phyloP scores from a whole-genome alignment of 2,329 filamentous ascomycete genomes.

The Curvularia verruculosa region DNA sequence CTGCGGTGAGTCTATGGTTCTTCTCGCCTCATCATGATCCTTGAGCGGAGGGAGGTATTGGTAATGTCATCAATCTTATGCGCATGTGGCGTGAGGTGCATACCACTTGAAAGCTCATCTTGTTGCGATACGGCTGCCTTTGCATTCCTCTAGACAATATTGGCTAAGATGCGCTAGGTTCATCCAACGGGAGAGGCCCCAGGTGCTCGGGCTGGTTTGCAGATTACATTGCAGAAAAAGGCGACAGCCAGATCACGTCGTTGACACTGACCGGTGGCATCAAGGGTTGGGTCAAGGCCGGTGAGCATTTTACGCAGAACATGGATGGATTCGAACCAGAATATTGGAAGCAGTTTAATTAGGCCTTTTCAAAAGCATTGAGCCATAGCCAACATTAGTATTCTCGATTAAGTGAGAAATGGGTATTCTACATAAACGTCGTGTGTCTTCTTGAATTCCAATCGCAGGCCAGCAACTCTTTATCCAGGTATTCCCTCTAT shows the following conservation, averaged over 20 bases:
- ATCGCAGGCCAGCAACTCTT: neutral
- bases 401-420: neutral
- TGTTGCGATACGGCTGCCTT: neutral
- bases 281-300: constrained; percentile 55
- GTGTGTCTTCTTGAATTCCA: neutral
- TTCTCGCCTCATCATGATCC: neutral
- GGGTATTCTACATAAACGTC: neutral
- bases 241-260: constrained; percentile 50
- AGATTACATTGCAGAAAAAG: constrained; percentile 42
- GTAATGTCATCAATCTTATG: constrained; percentile 12
- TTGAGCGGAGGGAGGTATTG: neutral
- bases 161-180: constrained; percentile 35
- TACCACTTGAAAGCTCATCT: constrained; percentile 11
- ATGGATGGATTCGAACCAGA: constrained; percentile 51
- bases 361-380: neutral
- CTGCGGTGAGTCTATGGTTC: constrained; percentile 46
- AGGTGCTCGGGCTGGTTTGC: constrained; percentile 48
- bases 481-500: neutral
- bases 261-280: constrained; percentile 53
- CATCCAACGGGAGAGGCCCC: constrained; percentile 43
- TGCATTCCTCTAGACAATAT: neutral
- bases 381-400: neutral
- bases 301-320: constrained; percentile 45
- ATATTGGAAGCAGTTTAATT: constrained; percentile 51
- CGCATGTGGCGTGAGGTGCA: constrained; percentile 28